Percentiles rank a stretch among this genome's conserved stretches.
phyloP scores from a whole-genome alignment of 768 basidiomycete genomes.

The Piloderma croceum region DNA sequence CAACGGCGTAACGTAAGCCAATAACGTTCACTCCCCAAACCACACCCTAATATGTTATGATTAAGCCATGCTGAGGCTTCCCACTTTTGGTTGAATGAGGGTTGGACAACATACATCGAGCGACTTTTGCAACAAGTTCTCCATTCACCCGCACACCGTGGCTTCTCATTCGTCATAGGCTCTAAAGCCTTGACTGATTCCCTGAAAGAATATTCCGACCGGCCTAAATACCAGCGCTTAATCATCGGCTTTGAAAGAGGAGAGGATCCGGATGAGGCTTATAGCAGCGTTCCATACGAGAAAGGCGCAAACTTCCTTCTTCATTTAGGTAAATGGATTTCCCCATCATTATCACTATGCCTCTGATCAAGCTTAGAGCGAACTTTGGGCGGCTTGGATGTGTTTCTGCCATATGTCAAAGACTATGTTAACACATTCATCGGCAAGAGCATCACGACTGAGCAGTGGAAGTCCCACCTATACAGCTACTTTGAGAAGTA shows the following conservation, averaged over 20 bases:
- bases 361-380: constrained; percentile 54
- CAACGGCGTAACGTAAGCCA: constrained; percentile 77
- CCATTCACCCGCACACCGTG: constrained; percentile 70
- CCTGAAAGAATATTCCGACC: constrained; percentile 51
- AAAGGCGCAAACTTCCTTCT: constrained; percentile 88
- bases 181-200: constrained; percentile 67
- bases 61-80: constrained; percentile 61
- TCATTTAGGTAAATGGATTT: constrained; percentile 55
- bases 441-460: constrained; percentile 77
- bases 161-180: constrained; percentile 77
- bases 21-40: background rate
- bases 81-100: constrained; percentile 86
- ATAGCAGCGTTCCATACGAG: constrained; percentile 71
- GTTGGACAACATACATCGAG: constrained; percentile 90
- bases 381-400: constrained; percentile 74
- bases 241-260: constrained; percentile 69
- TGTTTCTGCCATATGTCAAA: constrained; percentile 78
- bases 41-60: background rate
- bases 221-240: constrained; percentile 74
- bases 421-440: constrained; percentile 80
- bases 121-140: constrained; percentile 67
- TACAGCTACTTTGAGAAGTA: constrained; percentile 61
- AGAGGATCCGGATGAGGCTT: constrained; percentile 75
- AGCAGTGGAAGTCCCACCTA: constrained; percentile 78
- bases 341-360: background rate